These are phyloP conservation scores for Eutrema japonicum DNA, from an alignment of 345 rosid genomes.

Conservation along the genomic window DNA sequence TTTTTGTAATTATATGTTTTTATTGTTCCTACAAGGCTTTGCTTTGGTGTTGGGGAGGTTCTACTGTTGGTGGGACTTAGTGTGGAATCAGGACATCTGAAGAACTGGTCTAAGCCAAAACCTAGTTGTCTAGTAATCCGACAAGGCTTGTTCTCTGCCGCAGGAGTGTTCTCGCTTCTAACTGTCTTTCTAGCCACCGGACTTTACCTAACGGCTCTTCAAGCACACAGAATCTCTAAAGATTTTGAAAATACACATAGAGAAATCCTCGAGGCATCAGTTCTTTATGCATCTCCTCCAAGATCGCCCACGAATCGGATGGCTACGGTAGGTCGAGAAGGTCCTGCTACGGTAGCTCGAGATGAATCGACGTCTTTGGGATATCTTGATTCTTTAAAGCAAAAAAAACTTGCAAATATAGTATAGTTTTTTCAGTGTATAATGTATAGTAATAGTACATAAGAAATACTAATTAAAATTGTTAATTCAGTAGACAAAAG, in stretches of 20 bases:
- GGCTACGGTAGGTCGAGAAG: slow-evolving; percentile 61
- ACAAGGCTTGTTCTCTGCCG: slow-evolving; percentile 82
- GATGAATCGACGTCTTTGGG: slow-evolving; percentile 26
- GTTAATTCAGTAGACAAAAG: neutral
- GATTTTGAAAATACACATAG: slow-evolving; percentile 54
- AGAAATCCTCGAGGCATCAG: slow-evolving; percentile 61
- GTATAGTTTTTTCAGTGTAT: neutral
- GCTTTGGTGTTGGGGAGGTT: slow-evolving; percentile 79
- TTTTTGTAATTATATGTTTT: neutral
- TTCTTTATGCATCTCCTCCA: slow-evolving; percentile 69
- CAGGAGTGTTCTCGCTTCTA: slow-evolving; percentile 67
- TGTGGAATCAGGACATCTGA: slow-evolving; percentile 91
- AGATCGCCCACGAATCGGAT: slow-evolving; percentile 52
- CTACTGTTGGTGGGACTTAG: slow-evolving; percentile 74
- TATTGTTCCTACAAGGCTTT: slow-evolving; percentile 51
- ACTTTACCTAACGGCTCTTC: slow-evolving; percentile 71
- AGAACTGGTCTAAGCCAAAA: slow-evolving; percentile 75
- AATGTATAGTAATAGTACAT: neutral
- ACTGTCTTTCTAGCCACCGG: slow-evolving; percentile 75
- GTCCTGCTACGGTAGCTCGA: slow-evolving; percentile 52
- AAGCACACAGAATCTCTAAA: slow-evolving; percentile 61
- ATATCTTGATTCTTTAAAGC: slow-evolving; percentile 35
- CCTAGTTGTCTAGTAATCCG: slow-evolving; percentile 62
- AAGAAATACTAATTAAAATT: neutral
- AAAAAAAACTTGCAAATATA: slow-evolving; percentile 18